Percentiles rank a stretch among this genome's conserved stretches.
phyloP scores from a whole-genome alignment of 2,329 filamentous ascomycete genomes.

The Neofusicoccum kwambonambiense region DNA sequence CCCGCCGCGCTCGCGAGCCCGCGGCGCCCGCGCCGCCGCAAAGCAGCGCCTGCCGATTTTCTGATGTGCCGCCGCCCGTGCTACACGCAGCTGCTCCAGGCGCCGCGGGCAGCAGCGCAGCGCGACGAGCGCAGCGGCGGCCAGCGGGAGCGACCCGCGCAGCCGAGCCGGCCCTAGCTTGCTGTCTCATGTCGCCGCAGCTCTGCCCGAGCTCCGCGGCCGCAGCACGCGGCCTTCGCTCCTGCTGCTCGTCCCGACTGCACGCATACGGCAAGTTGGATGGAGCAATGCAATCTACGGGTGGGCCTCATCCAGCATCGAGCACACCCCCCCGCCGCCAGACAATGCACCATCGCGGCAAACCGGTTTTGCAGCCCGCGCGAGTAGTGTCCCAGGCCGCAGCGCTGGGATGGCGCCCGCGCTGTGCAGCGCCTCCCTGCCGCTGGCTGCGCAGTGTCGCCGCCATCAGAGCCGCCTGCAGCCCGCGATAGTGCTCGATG shows the following conservation, averaged over 20 bases:
- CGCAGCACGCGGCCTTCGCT: slow-evolving; percentile 1
- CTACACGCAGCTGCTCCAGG: not conserved
- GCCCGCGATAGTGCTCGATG: not conserved
- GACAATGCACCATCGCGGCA: not conserved
- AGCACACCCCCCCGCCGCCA: not conserved
- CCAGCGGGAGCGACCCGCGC: slow-evolving; percentile 4
- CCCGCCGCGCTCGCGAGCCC: not conserved
- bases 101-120: not conserved
- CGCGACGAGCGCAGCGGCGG: not conserved
- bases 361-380: slow-evolving; percentile 5
- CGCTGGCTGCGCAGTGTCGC: not conserved
- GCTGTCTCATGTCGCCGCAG: not conserved
- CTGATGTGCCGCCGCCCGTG: not conserved
- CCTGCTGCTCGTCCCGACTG: not conserved
- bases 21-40: not conserved
- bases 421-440: slow-evolving; percentile 6
- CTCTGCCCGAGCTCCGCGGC: slow-evolving; percentile 5
- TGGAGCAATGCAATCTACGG: slow-evolving; percentile 13
- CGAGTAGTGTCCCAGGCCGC: slow-evolving; percentile 4
- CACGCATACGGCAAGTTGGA: slow-evolving; percentile 4
- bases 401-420: not conserved
- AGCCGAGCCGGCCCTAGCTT: slow-evolving; percentile 10
- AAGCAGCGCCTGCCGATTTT: not conserved
- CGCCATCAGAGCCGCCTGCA: not conserved
- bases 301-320: not conserved